A percentile compares a stretch with the other conserved stretches of the same genome.
Conservation (phyloP, 208 protist genomes). For the Vickermania ingenoplastis region DNA sequence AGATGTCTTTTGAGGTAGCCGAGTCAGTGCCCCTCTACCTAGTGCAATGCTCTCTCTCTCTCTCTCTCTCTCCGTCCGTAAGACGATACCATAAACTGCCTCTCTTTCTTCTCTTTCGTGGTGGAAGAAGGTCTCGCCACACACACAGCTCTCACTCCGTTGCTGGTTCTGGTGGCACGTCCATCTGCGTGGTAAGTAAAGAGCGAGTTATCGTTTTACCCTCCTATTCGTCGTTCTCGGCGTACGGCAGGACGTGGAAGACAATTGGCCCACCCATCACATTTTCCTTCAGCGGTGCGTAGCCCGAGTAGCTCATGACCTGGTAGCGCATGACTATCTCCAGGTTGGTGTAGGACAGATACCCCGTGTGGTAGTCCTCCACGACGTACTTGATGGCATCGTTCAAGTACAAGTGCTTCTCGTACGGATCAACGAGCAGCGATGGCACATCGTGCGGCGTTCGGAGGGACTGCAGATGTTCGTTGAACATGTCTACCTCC, state of each 20-base stretch:
- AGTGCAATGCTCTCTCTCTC: too few relatives aligned
- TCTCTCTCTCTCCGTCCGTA: too few relatives aligned
- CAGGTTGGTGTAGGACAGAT: slow-evolving; percentile 16
- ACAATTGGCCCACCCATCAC: background rate
- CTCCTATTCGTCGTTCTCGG: background rate
- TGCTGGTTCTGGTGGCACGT: too few relatives aligned
- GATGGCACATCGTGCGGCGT: slow-evolving; percentile 16
- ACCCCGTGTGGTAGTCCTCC: slow-evolving; percentile 25
- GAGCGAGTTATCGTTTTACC: too few relatives aligned
- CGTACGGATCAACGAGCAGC: background rate
- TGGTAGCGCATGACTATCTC: slow-evolving; percentile 59
- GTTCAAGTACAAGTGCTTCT: slow-evolving; percentile 22
- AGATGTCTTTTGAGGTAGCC: too few relatives aligned
- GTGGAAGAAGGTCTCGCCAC: too few relatives aligned
- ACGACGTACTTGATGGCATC: slow-evolving; percentile 50
- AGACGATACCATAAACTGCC: too few relatives aligned
- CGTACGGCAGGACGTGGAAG: background rate
- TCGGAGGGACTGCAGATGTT: slow-evolving; percentile 18
- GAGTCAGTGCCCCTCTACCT: too few relatives aligned
- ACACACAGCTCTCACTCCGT: too few relatives aligned
- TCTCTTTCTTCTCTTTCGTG: too few relatives aligned
- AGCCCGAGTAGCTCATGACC: slow-evolving; percentile 66
- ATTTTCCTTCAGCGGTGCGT: slow-evolving; percentile 34
- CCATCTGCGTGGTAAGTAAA: too few relatives aligned
- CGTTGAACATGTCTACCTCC: background rate